These are phyloP conservation scores for Pichia insulana DNA, from an alignment of 805 yeast genomes.

Conservation along the genomic window DNA sequence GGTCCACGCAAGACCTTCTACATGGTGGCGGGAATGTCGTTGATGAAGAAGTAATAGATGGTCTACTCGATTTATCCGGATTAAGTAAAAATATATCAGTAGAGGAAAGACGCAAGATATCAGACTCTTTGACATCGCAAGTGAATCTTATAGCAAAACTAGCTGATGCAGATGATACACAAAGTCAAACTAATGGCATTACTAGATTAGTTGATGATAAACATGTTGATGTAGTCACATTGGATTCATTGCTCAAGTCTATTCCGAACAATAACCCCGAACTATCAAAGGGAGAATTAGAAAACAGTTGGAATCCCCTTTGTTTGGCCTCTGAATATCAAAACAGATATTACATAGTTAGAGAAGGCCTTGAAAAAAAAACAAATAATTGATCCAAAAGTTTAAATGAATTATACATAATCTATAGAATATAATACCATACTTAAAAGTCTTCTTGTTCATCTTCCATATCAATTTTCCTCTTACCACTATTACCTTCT, in stretches of 20 bases:
- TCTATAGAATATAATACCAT: too few relatives aligned
- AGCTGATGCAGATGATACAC: conserved; percentile 25
- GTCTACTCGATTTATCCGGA: conserved; percentile 42
- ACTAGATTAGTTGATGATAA: conserved; percentile 26
- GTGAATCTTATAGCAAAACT: conserved; percentile 41
- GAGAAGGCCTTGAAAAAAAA: conserved; percentile 38
- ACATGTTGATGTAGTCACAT: conserved; percentile 18
- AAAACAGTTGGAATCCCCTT: conserved; percentile 36
- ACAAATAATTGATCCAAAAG: conserved; percentile 16
- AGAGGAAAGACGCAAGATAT: conserved; percentile 26
- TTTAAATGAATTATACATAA: too few relatives aligned
- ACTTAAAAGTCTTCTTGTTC: conserved; percentile 18
- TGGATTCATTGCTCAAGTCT: conserved; percentile 23
- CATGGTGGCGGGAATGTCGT: conserved; percentile 19
- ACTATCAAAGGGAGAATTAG: conserved; percentile 32
- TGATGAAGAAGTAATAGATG: conserved; percentile 17
- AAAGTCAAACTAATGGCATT: conserved; percentile 8
- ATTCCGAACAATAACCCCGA: conserved; percentile 19
- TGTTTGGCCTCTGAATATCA: conserved; percentile 25
- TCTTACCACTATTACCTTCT: conserved; percentile 59
- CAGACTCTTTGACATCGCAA: conserved; percentile 35
- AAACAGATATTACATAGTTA: conserved; percentile 35
- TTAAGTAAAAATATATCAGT: conserved; percentile 26
- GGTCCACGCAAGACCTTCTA: conserved; percentile 4
- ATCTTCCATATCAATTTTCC: conserved; percentile 58